A percentile compares a stretch with the other conserved stretches of the same genome.
Conservation (phyloP, 2,329 filamentous ascomycete genomes). For the Cordyceps cicadae region DNA sequence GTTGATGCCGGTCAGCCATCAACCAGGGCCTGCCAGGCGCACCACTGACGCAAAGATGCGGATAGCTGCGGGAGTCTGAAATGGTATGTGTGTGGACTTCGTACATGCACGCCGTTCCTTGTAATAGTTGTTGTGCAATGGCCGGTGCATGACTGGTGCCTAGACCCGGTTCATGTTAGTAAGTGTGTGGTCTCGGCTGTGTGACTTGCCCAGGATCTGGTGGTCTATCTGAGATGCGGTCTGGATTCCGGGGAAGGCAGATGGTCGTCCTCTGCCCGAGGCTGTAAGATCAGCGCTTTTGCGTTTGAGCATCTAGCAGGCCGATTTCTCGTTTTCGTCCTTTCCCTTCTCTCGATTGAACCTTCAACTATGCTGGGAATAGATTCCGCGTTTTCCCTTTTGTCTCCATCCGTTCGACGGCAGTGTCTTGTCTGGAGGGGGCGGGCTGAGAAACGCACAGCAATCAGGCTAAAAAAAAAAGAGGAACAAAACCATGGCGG, state of each 20-base stretch:
- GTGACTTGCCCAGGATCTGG: constrained; percentile 6
- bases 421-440: not conserved
- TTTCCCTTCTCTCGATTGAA: not conserved
- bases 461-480: not conserved
- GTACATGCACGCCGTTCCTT: not conserved
- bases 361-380: not conserved
- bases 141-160: not conserved
- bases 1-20: not conserved
- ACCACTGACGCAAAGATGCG: constrained; percentile 4
- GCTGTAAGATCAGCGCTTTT: not conserved
- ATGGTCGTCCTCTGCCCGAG: not conserved
- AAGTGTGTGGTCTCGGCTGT: not conserved
- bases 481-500: not conserved
- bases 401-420: not conserved
- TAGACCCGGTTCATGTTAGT: not conserved
- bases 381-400: not conserved
- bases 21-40: not conserved
- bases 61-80: constrained; percentile 3
- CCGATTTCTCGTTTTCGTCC: no score
- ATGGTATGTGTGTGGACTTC: not conserved
- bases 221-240: constrained; percentile 10
- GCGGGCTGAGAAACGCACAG: not conserved
- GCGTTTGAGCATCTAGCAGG: not conserved
- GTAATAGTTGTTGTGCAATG: not conserved
- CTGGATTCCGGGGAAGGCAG: not conserved